Conservation (phyloP, 1,139 yeast genomes). For the Kodamaea plutei region DNA sequence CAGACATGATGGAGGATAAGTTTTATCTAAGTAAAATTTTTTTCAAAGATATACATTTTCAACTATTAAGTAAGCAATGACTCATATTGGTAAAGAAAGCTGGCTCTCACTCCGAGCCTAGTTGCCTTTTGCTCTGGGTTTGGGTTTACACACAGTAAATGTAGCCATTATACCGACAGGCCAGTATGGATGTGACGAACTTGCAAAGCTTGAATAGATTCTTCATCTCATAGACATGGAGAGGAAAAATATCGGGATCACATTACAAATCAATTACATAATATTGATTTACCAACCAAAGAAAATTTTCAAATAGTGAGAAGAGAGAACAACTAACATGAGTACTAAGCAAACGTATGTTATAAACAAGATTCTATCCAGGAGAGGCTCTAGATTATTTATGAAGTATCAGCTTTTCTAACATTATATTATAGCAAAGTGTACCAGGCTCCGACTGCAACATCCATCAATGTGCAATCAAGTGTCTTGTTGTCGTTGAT, state of each 20-base stretch:
- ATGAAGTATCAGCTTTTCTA: too few relatives aligned
- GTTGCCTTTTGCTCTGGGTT: too few relatives aligned
- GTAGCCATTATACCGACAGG: too few relatives aligned
- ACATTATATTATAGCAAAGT: conserved; percentile 20
- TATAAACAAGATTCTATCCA: not conserved
- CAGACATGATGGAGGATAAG: conserved; percentile 37
- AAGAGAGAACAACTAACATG: conserved; percentile 14
- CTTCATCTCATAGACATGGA: too few relatives aligned
- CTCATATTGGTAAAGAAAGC: conserved; percentile 1
- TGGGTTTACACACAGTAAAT: too few relatives aligned
- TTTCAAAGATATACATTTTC: conserved; percentile 2
- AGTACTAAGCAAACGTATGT: conserved; percentile 24
- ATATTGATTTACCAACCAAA: too few relatives aligned
- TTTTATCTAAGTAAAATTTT: conserved; percentile 6
- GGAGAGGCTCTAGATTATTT: conserved; percentile 6
- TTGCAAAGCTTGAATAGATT: too few relatives aligned
- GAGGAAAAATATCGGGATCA: too few relatives aligned
- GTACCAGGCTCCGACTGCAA: conserved; percentile 41
- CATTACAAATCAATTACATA: too few relatives aligned
- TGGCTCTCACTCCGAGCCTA: too few relatives aligned
- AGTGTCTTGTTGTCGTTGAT: conserved; percentile 66
- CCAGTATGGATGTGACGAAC: too few relatives aligned
- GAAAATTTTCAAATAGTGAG: conserved; percentile 9
- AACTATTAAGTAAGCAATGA: conserved; percentile 4
- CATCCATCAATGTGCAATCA: conserved; percentile 47